phyloP scores from a whole-genome alignment of 257 asterid genomes.

The Capsicum pubescens region DNA sequence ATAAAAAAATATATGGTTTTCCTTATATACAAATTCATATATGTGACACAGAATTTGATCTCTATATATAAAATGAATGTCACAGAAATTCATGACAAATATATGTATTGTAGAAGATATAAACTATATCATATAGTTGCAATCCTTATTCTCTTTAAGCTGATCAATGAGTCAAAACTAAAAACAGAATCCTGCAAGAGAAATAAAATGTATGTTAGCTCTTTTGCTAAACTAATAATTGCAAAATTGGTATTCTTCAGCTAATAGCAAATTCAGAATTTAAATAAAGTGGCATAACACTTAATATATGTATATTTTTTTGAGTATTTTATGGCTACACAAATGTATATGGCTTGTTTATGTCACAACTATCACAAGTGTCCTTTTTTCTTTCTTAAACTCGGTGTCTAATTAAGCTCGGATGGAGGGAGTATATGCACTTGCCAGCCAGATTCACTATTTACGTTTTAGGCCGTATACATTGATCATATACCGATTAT shows the following conservation, averaged over 20 bases:
- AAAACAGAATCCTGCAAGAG: conserved; percentile 16
- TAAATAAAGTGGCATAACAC: not conserved
- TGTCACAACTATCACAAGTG: not conserved
- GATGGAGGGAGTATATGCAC: not conserved
- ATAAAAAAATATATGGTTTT: not conserved
- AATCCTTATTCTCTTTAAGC: conserved; percentile 23
- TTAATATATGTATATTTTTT: not conserved
- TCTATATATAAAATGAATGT: not conserved
- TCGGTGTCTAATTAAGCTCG: not conserved
- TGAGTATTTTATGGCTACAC: not conserved
- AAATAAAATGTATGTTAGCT: not conserved
- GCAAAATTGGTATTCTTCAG: not conserved
- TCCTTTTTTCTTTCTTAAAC: not conserved
- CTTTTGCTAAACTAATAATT: not conserved
- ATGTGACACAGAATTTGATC: conserved; percentile 11
- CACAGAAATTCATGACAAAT: not conserved
- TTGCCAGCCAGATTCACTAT: no score
- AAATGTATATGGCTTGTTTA: not conserved
- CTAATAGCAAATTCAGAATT: conserved; percentile 4
- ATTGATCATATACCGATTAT: no score
- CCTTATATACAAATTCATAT: conserved; percentile 8
- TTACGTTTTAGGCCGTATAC: no score
- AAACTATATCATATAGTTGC: not conserved
- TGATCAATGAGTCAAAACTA: conserved; percentile 23
- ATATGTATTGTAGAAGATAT: not conserved